A percentile compares a stretch with the other conserved stretches of the same genome.
These are phyloP conservation scores for Aspergillus leporis DNA, from an alignment of 495 filamentous ascomycete species.

Conservation along the genomic window DNA sequence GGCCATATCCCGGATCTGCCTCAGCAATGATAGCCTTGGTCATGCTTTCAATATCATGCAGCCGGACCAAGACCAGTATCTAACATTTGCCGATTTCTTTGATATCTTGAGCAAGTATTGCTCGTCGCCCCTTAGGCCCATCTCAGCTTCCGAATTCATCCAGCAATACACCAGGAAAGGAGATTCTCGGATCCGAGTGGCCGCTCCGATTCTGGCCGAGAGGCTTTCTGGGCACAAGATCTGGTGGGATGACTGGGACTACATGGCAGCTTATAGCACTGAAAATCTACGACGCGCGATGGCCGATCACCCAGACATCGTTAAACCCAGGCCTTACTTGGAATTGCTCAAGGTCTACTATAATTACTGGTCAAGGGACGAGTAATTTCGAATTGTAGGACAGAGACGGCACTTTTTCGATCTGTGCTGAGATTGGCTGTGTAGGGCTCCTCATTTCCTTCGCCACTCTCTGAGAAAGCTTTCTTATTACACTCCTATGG, in stretches of 20 bases:
- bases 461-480: neutral
- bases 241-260: conserved; percentile 10
- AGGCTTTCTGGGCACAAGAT: conserved; percentile 1
- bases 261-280: neutral
- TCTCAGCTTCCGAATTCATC: conserved; percentile 4
- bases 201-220: neutral
- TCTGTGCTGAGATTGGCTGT: neutral
- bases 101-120: conserved; percentile 1
- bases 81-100: conserved; percentile 5
- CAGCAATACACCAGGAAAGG: neutral
- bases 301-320: conserved; percentile 6
- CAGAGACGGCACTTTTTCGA: too few species aligned
- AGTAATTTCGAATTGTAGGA: neutral
- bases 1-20: conserved; percentile 12
- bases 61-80: conserved; percentile 4
- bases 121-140: neutral
- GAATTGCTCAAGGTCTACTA: conserved; percentile 10
- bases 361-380: conserved; percentile 1
- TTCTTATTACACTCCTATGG: neutral
- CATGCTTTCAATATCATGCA: conserved; percentile 20
- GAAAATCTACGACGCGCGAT: conserved; percentile 7
- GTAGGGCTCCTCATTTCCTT: neutral
- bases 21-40: neutral
- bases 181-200: neutral
- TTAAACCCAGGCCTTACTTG: neutral